A percentile compares a stretch with the other conserved stretches of the same genome.
phyloP scores from a whole-genome alignment of 768 basidiomycete genomes.

The Lyophyllum atratum region DNA sequence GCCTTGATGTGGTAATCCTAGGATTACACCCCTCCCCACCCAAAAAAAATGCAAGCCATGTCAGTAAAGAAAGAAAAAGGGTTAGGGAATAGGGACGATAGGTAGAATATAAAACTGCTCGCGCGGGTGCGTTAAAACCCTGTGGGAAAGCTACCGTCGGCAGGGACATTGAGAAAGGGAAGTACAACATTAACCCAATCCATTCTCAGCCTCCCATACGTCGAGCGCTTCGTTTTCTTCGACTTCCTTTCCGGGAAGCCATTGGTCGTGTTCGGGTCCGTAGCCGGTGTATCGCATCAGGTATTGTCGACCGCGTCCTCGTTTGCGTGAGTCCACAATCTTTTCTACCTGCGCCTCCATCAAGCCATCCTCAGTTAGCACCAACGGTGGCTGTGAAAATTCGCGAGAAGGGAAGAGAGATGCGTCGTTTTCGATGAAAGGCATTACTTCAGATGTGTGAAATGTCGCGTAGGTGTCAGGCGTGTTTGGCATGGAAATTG shows the following conservation, averaged over 20 bases:
- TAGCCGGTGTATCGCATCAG: constrained; percentile 32
- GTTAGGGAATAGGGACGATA: too few relatives aligned
- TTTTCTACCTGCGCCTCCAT: constrained; percentile 24
- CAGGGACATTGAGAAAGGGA: too few relatives aligned
- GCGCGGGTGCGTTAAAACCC: too few relatives aligned
- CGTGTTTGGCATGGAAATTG: constrained; percentile 29
- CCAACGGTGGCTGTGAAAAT: constrained; percentile 12
- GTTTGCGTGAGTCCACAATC: constrained; percentile 24
- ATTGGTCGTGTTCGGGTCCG: constrained; percentile 11
- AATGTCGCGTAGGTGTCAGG: constrained; percentile 30
- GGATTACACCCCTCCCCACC: too few relatives aligned
- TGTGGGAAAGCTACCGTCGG: too few relatives aligned
- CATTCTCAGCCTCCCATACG: not conserved
- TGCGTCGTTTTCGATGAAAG: constrained; percentile 29
- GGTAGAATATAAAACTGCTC: too few relatives aligned
- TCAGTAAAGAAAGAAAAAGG: too few relatives aligned
- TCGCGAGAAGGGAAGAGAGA: constrained; percentile 28
- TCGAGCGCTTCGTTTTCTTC: not conserved
- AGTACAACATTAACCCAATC: not conserved
- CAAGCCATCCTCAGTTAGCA: constrained; percentile 21
- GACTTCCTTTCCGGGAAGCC: not conserved
- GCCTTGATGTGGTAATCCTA: too few relatives aligned
- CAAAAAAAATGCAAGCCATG: too few relatives aligned
- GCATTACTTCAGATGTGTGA: constrained; percentile 31
- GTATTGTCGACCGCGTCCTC: constrained; percentile 26